Percentiles rank a stretch among this genome's conserved stretches.
Conservation (phyloP, 1,139 yeast species). For the Kodamaea alishanica region DNA sequence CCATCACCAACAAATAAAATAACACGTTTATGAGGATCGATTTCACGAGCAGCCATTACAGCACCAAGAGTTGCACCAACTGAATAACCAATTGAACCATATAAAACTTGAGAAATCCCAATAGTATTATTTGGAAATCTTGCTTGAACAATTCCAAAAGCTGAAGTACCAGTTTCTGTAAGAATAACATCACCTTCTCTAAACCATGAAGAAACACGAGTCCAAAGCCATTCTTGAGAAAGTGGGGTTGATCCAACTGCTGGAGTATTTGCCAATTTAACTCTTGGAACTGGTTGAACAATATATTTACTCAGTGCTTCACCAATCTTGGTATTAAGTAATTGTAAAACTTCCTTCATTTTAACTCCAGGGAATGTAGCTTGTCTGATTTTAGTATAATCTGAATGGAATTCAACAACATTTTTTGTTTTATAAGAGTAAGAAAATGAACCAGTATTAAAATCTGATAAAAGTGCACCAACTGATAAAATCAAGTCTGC, state of each 20-base stretch:
- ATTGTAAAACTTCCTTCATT: slow-evolving; percentile 32
- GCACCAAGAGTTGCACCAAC: slow-evolving; percentile 87
- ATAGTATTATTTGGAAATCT: slow-evolving; percentile 69
- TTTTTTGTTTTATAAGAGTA: slow-evolving; percentile 36
- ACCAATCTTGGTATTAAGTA: slow-evolving; percentile 9
- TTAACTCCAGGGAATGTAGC: slow-evolving; percentile 35
- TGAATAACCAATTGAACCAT: slow-evolving; percentile 90
- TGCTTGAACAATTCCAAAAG: slow-evolving; percentile 79
- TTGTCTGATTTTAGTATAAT: slow-evolving; percentile 32
- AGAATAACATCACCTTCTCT: slow-evolving; percentile 76
- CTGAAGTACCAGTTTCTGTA: slow-evolving; percentile 88
- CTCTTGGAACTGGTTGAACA: slow-evolving; percentile 12
- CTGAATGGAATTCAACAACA: slow-evolving; percentile 40
- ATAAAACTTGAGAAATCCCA: slow-evolving; percentile 84
- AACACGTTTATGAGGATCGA: slow-evolving; percentile 32
- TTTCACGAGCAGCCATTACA: slow-evolving; percentile 59
- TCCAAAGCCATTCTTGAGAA: slow-evolving; percentile 82
- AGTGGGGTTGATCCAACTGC: slow-evolving; percentile 30
- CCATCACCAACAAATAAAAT: slow-evolving; percentile 42
- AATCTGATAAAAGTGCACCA: slow-evolving; percentile 36
- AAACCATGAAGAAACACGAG: slow-evolving; percentile 68
- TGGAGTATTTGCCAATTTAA: slow-evolving; percentile 19
- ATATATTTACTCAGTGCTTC: slow-evolving; percentile 10
- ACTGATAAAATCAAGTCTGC: slow-evolving; percentile 21
- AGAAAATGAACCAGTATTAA: slow-evolving; percentile 40